phyloP scores from a whole-genome alignment of 805 yeast species.

The Zygosaccharomyces lentus region DNA sequence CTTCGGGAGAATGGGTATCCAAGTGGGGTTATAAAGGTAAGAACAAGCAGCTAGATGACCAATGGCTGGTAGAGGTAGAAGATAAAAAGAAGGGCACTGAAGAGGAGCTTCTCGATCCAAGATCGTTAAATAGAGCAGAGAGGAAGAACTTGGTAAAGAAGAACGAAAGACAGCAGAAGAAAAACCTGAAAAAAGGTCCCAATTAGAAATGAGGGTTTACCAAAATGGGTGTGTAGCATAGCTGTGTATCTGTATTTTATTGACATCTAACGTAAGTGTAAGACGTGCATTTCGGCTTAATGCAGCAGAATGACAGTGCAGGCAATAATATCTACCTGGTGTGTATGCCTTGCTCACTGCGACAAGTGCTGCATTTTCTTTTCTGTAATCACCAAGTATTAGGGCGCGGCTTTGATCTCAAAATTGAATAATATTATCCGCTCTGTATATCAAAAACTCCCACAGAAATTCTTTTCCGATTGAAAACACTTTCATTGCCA shows the following conservation, averaged over 20 bases:
- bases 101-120: conserved; percentile 78
- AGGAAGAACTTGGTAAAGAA: conserved; percentile 81
- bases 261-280: not conserved
- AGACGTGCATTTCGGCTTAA: too few species aligned
- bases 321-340: too few species aligned
- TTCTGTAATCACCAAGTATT: too few species aligned
- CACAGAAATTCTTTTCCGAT: too few species aligned
- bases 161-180: conserved; percentile 79
- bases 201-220: conserved; percentile 5
- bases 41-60: conserved; percentile 80
- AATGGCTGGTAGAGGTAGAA: conserved; percentile 95
- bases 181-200: conserved; percentile 51
- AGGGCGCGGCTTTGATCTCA: too few species aligned
- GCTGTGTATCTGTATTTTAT: not conserved
- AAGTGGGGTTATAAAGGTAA: conserved; percentile 98
- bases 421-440: too few species aligned
- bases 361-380: too few species aligned
- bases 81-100: conserved; percentile 58
- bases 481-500: too few species aligned
- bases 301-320: too few species aligned
- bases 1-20: conserved; percentile 89
- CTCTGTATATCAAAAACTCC: too few species aligned
- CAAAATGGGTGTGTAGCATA: not conserved
- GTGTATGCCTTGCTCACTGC: too few species aligned
- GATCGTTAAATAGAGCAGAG: conserved; percentile 73